phyloP scores from a whole-genome alignment of 2,329 filamentous ascomycete species.

The Oidium heveae region DNA sequence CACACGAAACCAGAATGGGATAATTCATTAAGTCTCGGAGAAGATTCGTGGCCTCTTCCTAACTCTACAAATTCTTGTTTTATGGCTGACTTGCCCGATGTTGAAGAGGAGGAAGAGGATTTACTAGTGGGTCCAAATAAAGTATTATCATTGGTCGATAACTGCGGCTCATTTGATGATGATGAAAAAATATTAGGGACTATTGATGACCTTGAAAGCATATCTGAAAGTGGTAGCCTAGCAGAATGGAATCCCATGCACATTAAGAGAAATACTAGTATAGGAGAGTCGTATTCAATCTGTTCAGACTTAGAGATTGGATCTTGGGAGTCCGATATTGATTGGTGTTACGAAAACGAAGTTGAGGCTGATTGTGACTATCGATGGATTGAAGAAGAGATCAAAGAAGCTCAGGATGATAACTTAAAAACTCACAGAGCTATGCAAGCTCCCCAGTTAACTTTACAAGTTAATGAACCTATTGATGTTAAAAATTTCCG shows the following conservation, averaged over 20 bases:
- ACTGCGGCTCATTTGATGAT: too few species aligned
- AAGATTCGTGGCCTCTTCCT: conserved; percentile 21
- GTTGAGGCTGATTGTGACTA: conserved; percentile 42
- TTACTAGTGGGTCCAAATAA: neutral
- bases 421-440: conserved; percentile 10
- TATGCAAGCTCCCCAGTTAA: conserved; percentile 4
- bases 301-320: conserved; percentile 11
- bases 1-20: conserved; percentile 16
- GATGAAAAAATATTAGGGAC: too few species aligned
- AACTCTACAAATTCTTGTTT: conserved; percentile 7
- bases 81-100: conserved; percentile 23
- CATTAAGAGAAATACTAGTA: too few species aligned
- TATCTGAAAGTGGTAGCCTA: too few species aligned
- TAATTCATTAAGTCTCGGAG: conserved; percentile 18
- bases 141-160: too few species aligned
- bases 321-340: conserved; percentile 42
- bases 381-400: conserved; percentile 26
- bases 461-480: conserved; percentile 9
- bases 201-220: too few species aligned
- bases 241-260: too few species aligned
- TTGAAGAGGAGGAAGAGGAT: conserved; percentile 37
- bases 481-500: conserved; percentile 11
- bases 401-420: conserved; percentile 18
- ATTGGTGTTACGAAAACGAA: conserved; percentile 46
- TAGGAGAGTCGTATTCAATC: neutral